A percentile compares a stretch with the other conserved stretches of the same genome.
Conservation (phyloP, 1,284 basidiomycete genomes). For the Ceratobasidium papillatum region DNA sequence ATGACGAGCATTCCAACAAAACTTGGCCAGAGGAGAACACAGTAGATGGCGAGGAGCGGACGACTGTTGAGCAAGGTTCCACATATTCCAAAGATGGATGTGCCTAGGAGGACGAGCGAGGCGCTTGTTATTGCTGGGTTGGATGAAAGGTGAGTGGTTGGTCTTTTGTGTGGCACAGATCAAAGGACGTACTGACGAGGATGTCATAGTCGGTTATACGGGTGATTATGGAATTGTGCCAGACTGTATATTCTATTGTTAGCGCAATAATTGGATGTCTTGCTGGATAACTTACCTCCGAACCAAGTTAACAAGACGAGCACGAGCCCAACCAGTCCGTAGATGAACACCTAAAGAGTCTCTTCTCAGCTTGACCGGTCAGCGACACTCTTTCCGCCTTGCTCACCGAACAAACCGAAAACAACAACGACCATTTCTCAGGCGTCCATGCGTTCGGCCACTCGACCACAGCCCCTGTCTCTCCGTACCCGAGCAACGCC, state of each 20-base stretch:
- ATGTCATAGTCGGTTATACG: slow-evolving; percentile 65
- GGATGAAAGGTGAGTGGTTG: slow-evolving; percentile 4
- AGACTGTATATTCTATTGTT: slow-evolving; percentile 25
- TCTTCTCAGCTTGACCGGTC: neutral
- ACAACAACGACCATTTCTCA: slow-evolving; percentile 65
- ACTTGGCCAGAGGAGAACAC: slow-evolving; percentile 73
- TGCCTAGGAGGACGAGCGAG: slow-evolving; percentile 65
- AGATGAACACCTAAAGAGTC: slow-evolving; percentile 53
- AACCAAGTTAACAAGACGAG: slow-evolving; percentile 67
- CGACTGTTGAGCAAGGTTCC: slow-evolving; percentile 79
- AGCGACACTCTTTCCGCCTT: neutral
- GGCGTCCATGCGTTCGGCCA: slow-evolving; percentile 56
- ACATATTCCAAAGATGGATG: slow-evolving; percentile 69
- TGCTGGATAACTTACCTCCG: slow-evolving; percentile 56
- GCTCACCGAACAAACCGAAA: slow-evolving; percentile 60
- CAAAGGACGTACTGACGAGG: slow-evolving; percentile 53
- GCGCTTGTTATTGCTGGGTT: slow-evolving; percentile 68
- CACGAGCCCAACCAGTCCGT: slow-evolving; percentile 59
- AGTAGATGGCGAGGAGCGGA: slow-evolving; percentile 74
- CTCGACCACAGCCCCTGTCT: slow-evolving; percentile 36
- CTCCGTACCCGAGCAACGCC: slow-evolving; percentile 30
- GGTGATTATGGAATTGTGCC: slow-evolving; percentile 60
- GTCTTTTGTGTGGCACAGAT: neutral
- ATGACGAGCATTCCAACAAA: slow-evolving; percentile 70
- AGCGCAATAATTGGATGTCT: neutral